Evolutionary conservation across 176 grass and related monocot species (phyloP), one percentile per base, ranked within the genome.

Genomic region (Carex cristatella): DNA sequence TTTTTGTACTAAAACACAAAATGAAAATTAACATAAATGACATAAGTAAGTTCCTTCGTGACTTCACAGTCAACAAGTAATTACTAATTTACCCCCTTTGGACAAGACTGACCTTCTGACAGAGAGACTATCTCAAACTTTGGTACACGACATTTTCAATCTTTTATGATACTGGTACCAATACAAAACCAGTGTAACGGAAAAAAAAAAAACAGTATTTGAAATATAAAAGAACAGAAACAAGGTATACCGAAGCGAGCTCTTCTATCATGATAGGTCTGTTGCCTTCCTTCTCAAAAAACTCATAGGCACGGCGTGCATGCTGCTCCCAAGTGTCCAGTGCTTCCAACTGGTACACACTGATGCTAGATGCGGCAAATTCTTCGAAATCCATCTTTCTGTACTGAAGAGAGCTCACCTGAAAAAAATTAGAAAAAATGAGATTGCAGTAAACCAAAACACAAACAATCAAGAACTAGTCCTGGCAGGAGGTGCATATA

Each of bases 361-460:
- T 96, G 82, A 96, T 91, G 64, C 93, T 91, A 13, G 93, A 90
- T 55, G 97, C 90, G 7, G 97, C 93, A 31, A 99, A 99, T 86
- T 99, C 97, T 91, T 94, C 97, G 3, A 99, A 99, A 69, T 99
- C 97, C 42, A 99, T 64, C 68, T 99, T 99, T 90, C 93, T 96
- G 87, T 99, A 99, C 90, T 96, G 97, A 92, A 99, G 93, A 79
- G 90, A 94, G 88, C 93, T 96, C 82, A 99, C 90, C 97, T 99
- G n/a, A 63, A 71, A 58, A 15, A 65, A 81, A n/a, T 42, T 42
- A 81, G 0, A 31, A 59, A 75, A 81, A 77, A 23, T 67, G 19
- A 48, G 35, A 72, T 61, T 55, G 37, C n/a, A 56, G 73, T 30
- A 31, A 46, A 61, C 28, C 61, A 38, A 74, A 60, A 58, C 16